Evolutionary conservation across 805 yeast genomes (phyloP), one percentile per base, ranked within the genome.

Genomic region (Saccharomycopsis sp.): DNA sequence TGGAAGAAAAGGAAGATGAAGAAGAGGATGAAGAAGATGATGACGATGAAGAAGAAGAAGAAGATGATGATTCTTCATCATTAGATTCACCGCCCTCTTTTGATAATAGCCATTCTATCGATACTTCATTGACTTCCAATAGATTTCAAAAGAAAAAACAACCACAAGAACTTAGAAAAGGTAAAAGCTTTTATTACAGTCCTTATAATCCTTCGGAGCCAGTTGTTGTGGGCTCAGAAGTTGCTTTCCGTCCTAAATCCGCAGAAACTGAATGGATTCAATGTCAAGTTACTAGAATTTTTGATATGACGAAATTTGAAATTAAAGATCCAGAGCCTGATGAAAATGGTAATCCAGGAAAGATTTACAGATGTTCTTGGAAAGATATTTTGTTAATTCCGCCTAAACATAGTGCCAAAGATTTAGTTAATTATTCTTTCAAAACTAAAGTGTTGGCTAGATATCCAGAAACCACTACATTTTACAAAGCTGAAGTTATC

Each of bases 321-420:
- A 88, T 92, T n/a, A 75, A 85, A 51, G 98, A 92, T 58, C 96
- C 97, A 0, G 98, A 92, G 53, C 97, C 98, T 0, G 98, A 92
- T 54, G 97, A 89, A 52, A 72, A 77, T 50, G 84, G 82, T 47
- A 85, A 88, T 42, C 82, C 88, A 3, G 96, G 95, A 2, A 89
- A 80, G 51, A 67, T 82, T 1, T 92, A 79, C 61, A 81, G 79
- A 52, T 87, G 95, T 8, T 78, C 72, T 17, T 76, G 83, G 69
- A 80, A 79, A 53, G 97, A 92, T 49, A 60, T 85, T 3, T 68
- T 85, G 18, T 62, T 82, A 29, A 80, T 92, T 32, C 85, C 94
- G 0, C 70, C 79, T 2, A 51, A 55, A 2, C 62, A 59, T 1
- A 70, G 64, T 9, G 67, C 64, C 1, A 51, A 48, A 41, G 26